These are phyloP conservation scores for Polyrhizophydium stewartii DNA, from an alignment of 371 early-diverging fungal genomes.

Conservation along the genomic window DNA sequence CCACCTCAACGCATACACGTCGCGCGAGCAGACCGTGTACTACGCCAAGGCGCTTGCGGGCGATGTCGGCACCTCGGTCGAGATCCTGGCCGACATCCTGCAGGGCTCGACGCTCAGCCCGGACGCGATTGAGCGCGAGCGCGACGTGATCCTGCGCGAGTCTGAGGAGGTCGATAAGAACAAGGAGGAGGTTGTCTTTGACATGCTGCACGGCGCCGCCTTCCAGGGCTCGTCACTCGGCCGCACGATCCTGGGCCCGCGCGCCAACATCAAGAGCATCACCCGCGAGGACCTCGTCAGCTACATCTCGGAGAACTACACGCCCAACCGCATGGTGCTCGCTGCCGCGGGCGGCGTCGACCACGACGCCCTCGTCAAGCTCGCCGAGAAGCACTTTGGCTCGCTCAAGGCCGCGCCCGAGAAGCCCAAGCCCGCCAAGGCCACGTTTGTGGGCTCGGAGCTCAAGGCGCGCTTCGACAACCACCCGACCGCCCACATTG, in stretches of 20 bases:
- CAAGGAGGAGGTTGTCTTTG: constrained; percentile 94
- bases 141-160: constrained; percentile 92
- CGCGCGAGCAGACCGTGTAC: constrained; percentile 97
- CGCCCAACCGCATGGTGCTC: constrained; percentile 94
- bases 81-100: constrained; percentile 91
- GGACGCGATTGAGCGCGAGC: constrained; percentile 88
- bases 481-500: constrained; percentile 90
- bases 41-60: constrained; percentile 89
- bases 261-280: constrained; percentile 85
- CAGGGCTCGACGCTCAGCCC: constrained; percentile 82
- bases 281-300: constrained; percentile 73
- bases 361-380: constrained; percentile 86
- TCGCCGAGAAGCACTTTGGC: constrained; percentile 90
- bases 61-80: constrained; percentile 85
- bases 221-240: constrained; percentile 91
- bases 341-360: constrained; percentile 91
- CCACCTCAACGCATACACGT: constrained; percentile 96
- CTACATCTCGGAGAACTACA: constrained; percentile 89
- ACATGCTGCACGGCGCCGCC: constrained; percentile 91
- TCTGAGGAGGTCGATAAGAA: constrained; percentile 94
- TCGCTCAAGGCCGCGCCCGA: constrained; percentile 48
- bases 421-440: constrained; percentile 22
- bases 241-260: constrained; percentile 90
- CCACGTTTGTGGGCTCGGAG: constrained; percentile 82
- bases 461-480: constrained; percentile 79